These are phyloP conservation scores for Akanthomyces dipterigenus DNA, from an alignment of 2,329 filamentous ascomycete species.

Conservation along the genomic window DNA sequence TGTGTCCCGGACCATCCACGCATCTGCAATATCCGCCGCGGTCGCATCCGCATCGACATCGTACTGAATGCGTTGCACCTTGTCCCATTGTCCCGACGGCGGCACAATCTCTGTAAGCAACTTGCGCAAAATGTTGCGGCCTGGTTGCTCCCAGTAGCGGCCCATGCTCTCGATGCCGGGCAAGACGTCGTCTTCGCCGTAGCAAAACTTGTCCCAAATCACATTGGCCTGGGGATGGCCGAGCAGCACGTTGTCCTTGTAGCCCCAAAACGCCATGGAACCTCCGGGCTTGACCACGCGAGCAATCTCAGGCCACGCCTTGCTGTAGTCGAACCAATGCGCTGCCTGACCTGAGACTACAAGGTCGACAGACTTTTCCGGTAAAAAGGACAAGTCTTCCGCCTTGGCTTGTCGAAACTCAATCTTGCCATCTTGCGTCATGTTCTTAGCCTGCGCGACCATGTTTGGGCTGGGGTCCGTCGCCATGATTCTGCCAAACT, in stretches of 20 bases:
- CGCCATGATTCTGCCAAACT: conserved; percentile 45
- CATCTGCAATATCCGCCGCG: conserved; percentile 25
- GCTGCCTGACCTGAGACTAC: conserved; percentile 49
- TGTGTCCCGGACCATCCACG: conserved; percentile 47
- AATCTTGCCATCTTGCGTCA: conserved; percentile 37
- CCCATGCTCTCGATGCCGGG: conserved; percentile 45
- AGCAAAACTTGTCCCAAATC: conserved; percentile 50
- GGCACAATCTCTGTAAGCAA: conserved; percentile 45
- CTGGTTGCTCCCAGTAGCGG: conserved; percentile 55
- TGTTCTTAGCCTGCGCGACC: conserved; percentile 42
- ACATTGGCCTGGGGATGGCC: conserved; percentile 43
- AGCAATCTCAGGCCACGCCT: conserved; percentile 48
- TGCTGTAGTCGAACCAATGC: conserved; percentile 58
- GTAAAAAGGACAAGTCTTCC: conserved; percentile 47
- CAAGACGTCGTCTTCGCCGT: conserved; percentile 39
- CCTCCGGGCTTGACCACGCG: conserved; percentile 48
- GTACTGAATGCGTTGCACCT: conserved; percentile 48
- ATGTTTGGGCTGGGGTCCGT: conserved; percentile 53
- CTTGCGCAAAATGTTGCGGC: conserved; percentile 46
- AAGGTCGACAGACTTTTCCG: conserved; percentile 44
- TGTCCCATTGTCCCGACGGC: conserved; percentile 44
- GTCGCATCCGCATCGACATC: conserved; percentile 42
- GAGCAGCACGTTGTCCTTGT: conserved; percentile 56
- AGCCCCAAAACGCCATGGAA: conserved; percentile 59
- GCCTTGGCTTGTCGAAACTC: conserved; percentile 43